These are phyloP conservation scores for Suillus paluster DNA, from an alignment of 768 basidiomycete genomes.

Conservation along the genomic window DNA sequence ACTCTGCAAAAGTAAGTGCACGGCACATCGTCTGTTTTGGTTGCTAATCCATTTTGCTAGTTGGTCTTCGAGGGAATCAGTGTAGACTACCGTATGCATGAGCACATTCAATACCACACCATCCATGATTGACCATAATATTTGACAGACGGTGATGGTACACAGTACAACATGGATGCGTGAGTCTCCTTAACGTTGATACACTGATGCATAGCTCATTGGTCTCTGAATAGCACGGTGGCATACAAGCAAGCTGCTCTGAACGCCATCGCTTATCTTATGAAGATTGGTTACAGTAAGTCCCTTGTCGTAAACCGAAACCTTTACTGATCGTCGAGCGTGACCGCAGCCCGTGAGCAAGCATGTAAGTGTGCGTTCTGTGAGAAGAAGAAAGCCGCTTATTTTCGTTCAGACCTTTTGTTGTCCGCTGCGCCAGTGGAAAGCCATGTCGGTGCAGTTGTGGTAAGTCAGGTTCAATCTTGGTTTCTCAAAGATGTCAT, in stretches of 20 bases:
- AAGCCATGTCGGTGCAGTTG: slow-evolving; percentile 70
- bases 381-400: neutral
- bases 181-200: slow-evolving; percentile 35
- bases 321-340: neutral
- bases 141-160: slow-evolving; percentile 65
- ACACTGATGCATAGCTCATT: neutral
- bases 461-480: slow-evolving; percentile 44
- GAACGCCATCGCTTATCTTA: slow-evolving; percentile 73
- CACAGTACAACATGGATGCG: slow-evolving; percentile 81
- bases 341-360: slow-evolving; percentile 67
- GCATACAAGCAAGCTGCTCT: slow-evolving; percentile 83
- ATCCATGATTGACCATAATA: slow-evolving; percentile 1
- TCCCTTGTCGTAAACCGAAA: slow-evolving; percentile 14
- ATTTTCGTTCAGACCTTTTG: slow-evolving; percentile 53
- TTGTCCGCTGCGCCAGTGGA: slow-evolving; percentile 74
- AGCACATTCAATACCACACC: neutral
- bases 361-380: slow-evolving; percentile 49
- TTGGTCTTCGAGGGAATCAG: slow-evolving; percentile 78
- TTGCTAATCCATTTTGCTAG: slow-evolving; percentile 31
- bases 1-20: slow-evolving; percentile 61
- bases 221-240: slow-evolving; percentile 52
- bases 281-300: slow-evolving; percentile 75
- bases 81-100: slow-evolving; percentile 64
- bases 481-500: neutral
- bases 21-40: neutral